These are phyloP conservation scores for Candida sithepensis DNA, from an alignment of 805 yeast genomes.

Conservation along the genomic window DNA sequence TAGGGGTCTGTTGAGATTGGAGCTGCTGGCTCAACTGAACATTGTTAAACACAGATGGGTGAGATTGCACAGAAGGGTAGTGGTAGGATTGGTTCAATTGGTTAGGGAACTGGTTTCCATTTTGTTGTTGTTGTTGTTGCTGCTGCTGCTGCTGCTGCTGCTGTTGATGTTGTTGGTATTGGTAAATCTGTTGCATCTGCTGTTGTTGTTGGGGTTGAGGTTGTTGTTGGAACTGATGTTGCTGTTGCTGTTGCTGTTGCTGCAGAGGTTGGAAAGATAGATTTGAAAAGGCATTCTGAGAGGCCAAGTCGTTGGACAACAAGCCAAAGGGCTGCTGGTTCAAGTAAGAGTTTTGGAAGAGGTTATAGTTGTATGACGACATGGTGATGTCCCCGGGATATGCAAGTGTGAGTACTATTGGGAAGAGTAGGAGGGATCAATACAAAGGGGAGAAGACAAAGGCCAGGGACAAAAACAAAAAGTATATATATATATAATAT, in stretches of 20 bases:
- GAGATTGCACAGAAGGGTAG: conserved; percentile 3
- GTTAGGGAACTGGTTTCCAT: conserved; percentile 7
- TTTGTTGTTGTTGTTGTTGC: conserved; percentile 9
- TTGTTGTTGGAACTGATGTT: background rate
- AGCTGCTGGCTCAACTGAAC: conserved; percentile 3
- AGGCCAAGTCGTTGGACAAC: background rate
- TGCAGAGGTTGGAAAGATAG: conserved; percentile 1
- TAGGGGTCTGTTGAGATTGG: conserved; percentile 4
- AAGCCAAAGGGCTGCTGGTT: conserved; percentile 2
- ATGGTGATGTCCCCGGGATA: conserved; percentile 3
- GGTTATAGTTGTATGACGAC: conserved; percentile 12
- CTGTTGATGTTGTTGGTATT: conserved; percentile 10
- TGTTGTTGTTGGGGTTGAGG: conserved; percentile 5
- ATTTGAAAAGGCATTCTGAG: conserved; percentile 8
- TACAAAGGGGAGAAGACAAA: no score
- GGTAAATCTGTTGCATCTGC: conserved; percentile 6
- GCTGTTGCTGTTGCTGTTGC: conserved; percentile 4
- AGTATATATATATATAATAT: background rate
- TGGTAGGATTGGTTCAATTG: conserved; percentile 2
- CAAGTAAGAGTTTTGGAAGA: conserved; percentile 1
- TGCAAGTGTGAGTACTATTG: no score
- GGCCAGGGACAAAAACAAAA: background rate
- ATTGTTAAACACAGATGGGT: background rate
- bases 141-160: conserved; percentile 10
- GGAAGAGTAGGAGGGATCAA: no score